These are phyloP conservation scores for Punica granatum DNA, from an alignment of 345 rosid species.

Conservation along the genomic window DNA sequence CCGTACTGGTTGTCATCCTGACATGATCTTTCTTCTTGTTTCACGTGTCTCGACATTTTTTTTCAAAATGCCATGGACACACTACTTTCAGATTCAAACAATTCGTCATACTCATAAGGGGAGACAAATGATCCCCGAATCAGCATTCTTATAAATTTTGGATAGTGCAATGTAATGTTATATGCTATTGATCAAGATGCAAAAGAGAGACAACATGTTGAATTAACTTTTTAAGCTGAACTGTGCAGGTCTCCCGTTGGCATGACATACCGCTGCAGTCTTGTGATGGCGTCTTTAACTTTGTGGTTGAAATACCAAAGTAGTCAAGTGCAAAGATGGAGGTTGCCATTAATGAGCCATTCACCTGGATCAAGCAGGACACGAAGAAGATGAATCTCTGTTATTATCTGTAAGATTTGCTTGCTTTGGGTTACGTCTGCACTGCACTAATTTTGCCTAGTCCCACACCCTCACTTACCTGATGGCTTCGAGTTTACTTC, in stretches of 20 bases:
- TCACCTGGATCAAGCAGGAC: conserved; percentile 92
- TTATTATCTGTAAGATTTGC: conserved; percentile 54
- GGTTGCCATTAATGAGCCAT: conserved; percentile 84
- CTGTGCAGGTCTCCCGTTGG: conserved; percentile 81
- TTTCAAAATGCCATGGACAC: too few species aligned
- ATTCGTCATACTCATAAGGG: too few species aligned
- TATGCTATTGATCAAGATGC: too few species aligned
- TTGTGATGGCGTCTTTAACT: conserved; percentile 85
- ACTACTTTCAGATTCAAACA: too few species aligned
- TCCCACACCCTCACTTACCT: background rate
- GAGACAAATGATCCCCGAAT: too few species aligned
- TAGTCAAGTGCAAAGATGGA: conserved; percentile 97
- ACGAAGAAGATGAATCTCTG: conserved; percentile 66
- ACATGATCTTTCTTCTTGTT: too few species aligned
- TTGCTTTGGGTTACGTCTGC: background rate
- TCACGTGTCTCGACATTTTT: too few species aligned
- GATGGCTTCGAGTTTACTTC: background rate
- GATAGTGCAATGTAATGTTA: too few species aligned
- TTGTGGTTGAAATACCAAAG: conserved; percentile 82
- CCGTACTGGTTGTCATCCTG: too few species aligned
- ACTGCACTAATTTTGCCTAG: background rate
- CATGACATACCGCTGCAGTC: conserved; percentile 79
- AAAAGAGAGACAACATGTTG: background rate
- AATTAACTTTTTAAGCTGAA: background rate
- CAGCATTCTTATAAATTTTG: too few species aligned